Evolutionary conservation across 768 basidiomycete genomes (phyloP), one percentile per base, ranked within the genome.

Genomic region (Daedalea quercina): DNA sequence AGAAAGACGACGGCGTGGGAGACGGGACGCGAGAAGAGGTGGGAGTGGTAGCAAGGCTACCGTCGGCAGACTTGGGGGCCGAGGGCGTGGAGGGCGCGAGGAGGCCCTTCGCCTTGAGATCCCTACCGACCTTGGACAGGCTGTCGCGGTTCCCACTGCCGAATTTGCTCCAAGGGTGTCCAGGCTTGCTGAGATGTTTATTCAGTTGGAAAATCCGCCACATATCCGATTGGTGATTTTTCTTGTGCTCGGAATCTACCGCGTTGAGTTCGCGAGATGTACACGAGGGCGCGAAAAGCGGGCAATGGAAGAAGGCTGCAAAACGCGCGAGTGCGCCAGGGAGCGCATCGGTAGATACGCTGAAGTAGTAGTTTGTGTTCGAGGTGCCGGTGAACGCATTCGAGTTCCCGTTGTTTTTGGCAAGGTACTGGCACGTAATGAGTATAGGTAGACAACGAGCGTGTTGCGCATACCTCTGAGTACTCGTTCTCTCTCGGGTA

Each of bases 151-250:
- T 88, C 6, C 94, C 94, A 19, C 83, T 91, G 1, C 94, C 94
- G 63, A 97, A 97, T 65, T 96, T 97, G 54, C 77, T 79, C 85
- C 92, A 97, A 2, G 81, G 79, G 66, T 95, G 93, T 4, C 84
- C 88, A 1, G 74, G 73, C 59, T 81, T 83, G 52, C 83, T 85
- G 46, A 95, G 80, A 60, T 86, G 78, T 68, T 98, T 98, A 69
- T 89, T 90, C 23, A 97, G 70, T 67, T 99, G 95, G 69, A 89
- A 98, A 53, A 94, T 82, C n/a, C 95, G 82, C 89, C 93, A 94
- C 63, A 85, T 73, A 64, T 97, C 93, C 2, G 77, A 72, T 65
- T 95, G 94, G 44, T 89, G 81, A 65, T 98, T 99, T 73, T 96
- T 95, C 73, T 92, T 91, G 75, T 97, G 86, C 67, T 99, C 96